These are phyloP conservation scores for Colletotrichum sp. DNA, from an alignment of 2,329 filamentous ascomycete species.

Conservation along the genomic window DNA sequence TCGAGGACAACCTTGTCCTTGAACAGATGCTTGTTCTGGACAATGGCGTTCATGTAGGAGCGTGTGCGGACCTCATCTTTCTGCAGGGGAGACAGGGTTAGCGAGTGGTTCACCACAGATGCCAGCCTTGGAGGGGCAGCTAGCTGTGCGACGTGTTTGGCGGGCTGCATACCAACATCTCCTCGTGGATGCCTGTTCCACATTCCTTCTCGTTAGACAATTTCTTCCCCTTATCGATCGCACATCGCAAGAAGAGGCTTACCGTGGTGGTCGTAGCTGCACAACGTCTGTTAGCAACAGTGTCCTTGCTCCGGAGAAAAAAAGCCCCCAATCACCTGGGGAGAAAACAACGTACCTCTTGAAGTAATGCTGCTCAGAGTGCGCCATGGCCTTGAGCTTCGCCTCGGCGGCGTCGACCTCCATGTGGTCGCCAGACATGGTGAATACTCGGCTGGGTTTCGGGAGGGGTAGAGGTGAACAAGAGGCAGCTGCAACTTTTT, in stretches of 20 bases:
- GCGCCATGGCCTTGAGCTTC: conserved; percentile 76
- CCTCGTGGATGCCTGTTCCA: conserved; percentile 84
- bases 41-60: conserved; percentile 96
- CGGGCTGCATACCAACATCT: conserved; percentile 83
- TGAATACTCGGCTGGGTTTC: neutral
- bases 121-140: neutral
- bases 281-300: conserved; percentile 22
- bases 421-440: conserved; percentile 57
- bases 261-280: conserved; percentile 98
- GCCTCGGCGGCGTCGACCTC: conserved; percentile 66
- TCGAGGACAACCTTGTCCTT: conserved; percentile 88
- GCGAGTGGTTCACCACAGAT: neutral
- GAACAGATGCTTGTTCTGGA: conserved; percentile 95
- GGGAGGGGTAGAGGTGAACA: neutral
- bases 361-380: conserved; percentile 99
- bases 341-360: conserved; percentile 71
- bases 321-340: neutral
- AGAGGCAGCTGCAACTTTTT: neutral
- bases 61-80: conserved; percentile 98
- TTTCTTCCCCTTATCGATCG: conserved; percentile 8
- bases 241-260: conserved; percentile 31
- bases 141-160: conserved; percentile 10
- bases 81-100: conserved; percentile 47
- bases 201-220: conserved; percentile 3
- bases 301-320: neutral